phyloP scores from a whole-genome alignment of 1,139 yeast species.

The Lodderomyces orthopsilosis region DNA sequence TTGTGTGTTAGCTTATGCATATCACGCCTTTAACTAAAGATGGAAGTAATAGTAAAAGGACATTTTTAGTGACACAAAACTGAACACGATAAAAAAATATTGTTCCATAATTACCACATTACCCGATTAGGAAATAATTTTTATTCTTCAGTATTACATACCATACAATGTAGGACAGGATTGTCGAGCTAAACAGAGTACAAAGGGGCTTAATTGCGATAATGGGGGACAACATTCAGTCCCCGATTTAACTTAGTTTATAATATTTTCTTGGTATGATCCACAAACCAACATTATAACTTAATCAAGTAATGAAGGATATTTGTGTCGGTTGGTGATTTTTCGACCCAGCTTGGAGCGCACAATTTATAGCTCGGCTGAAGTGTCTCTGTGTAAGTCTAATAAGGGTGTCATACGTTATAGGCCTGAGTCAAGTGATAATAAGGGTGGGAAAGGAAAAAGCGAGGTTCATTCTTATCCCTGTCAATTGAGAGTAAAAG shows the following conservation, averaged over 20 bases:
- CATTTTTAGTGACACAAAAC: not conserved
- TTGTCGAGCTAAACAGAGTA: too few species aligned
- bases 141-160: too few species aligned
- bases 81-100: not conserved
- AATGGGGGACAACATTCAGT: too few species aligned
- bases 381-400: too few species aligned
- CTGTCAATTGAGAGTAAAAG: too few species aligned
- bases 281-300: not conserved
- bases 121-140: slow-evolving; percentile 1
- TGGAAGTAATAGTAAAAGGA: not conserved
- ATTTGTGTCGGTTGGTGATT: not conserved
- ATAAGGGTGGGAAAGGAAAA: not conserved
- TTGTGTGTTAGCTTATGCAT: not conserved
- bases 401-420: too few species aligned
- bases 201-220: too few species aligned
- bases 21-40: slow-evolving; percentile 1
- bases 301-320: not conserved
- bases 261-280: not conserved
- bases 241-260: too few species aligned
- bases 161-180: too few species aligned
- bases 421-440: too few species aligned
- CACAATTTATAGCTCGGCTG: too few species aligned
- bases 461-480: not conserved
- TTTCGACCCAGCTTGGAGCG: not conserved
- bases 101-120: not conserved